Base-by-base conservation (phyloP, 805 yeast species). In the Wickerhamomyces canadensis region DNA sequence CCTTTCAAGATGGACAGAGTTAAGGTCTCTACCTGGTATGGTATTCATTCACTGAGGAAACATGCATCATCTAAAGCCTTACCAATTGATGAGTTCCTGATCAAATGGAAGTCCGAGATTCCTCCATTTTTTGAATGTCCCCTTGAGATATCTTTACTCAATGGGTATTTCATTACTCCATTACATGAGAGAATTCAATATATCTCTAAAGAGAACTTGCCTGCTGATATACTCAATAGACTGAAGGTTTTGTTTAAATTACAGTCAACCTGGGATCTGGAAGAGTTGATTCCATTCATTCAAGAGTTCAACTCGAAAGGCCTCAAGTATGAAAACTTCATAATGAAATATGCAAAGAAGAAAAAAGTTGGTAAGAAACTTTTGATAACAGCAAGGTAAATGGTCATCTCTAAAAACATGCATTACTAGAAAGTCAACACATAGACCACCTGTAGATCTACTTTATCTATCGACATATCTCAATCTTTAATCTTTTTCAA, bases 91-190 rank as follows among this genome's bases (percentile, higher is more conserved):
- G 86, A 81, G 41, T 76, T 87, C 50, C 49, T 79, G 41, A 67
- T 83, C 34, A 70, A 72, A 36, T 75, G 89, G 78, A 75, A 78
- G 48, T 64, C 78, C 2, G 61, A 70, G 6, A 65, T 84, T 29
- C 89, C 93, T 2, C 71, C 76, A 8, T 71, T 76, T 56, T 71
- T 76, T 62, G 76, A 72, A 34, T 72, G 80, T 29, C 72, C 80
- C 15, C 64, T 84, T 13, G 80, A 78, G 39, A 44, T 83, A 13
- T 53, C 60, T 4, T 58, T 74, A 44, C 62, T 86, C 15, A 49
- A 60, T 22, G 95, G 94, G 1, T 49, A 68, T 49, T 81, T 60
- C 51, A 71, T 65, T 27, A 62, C 68, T 16, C 80, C 83, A 5
- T 43, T 54, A 2, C 57, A 61, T 1, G 67, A 64, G 5, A 57